Conservation (phyloP, 1,139 yeast genomes). For the Sporopachydermia cereana region DNA sequence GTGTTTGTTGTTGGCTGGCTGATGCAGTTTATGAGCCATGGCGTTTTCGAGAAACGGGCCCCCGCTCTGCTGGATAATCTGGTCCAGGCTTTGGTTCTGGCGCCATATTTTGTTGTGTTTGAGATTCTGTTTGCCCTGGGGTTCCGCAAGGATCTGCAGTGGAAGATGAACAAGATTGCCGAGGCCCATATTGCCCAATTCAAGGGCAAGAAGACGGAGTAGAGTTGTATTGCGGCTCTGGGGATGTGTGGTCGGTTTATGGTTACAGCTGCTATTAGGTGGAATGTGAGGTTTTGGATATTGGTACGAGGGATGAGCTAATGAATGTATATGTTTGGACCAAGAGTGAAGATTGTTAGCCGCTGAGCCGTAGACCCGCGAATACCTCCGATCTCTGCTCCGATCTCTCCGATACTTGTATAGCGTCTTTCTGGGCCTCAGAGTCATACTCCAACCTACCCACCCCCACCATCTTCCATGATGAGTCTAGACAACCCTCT, state of each 20-base stretch:
- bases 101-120: conserved; percentile 80
- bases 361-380: too few relatives aligned
- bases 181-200: conserved; percentile 20
- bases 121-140: conserved; percentile 68
- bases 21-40: conserved; percentile 87
- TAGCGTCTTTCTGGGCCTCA: too few relatives aligned
- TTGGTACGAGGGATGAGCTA: too few relatives aligned
- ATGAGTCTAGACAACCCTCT: too few relatives aligned
- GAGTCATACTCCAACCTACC: too few relatives aligned
- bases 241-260: background rate
- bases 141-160: conserved; percentile 40
- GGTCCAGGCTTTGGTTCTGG: conserved; percentile 75
- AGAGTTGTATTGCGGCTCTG: too few relatives aligned
- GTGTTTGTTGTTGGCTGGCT: conserved; percentile 56
- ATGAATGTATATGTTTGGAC: too few relatives aligned
- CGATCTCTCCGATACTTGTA: too few relatives aligned
- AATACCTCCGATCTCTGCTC: too few relatives aligned
- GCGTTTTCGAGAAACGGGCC: conserved; percentile 64
- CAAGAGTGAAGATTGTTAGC: too few relatives aligned
- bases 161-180: conserved; percentile 43
- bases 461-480: too few relatives aligned
- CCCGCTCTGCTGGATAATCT: conserved; percentile 83
- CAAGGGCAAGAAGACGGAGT: conserved; percentile 11
- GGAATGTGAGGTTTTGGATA: too few relatives aligned
- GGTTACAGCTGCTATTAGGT: background rate